Evolutionary conservation across 1,139 yeast species (phyloP).

Genomic region (Debaryomycetaceae sp.): DNA sequence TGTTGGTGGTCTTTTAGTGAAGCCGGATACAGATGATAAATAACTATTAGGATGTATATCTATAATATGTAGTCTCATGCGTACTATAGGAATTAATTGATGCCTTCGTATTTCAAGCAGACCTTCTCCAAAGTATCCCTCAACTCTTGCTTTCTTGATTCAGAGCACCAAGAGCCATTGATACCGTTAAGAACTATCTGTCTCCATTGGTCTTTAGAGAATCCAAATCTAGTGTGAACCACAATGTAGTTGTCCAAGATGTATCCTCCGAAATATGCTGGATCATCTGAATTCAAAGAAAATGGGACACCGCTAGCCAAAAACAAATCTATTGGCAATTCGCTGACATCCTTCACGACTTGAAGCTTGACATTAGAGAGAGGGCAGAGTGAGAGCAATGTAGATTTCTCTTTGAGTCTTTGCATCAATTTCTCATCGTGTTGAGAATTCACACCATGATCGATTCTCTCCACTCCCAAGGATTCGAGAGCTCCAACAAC

Average conservation of each 20-base stretch:
- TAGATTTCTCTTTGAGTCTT: slow-evolving; percentile 50
- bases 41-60: too few species aligned
- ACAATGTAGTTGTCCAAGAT: slow-evolving; percentile 68
- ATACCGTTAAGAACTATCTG: slow-evolving; percentile 56
- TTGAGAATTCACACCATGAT: slow-evolving; percentile 70
- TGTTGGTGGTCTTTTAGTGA: too few species aligned
- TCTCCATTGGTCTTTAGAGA: slow-evolving; percentile 56
- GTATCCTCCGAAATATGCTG: slow-evolving; percentile 84
- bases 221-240: slow-evolving; percentile 63
- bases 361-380: slow-evolving; percentile 69
- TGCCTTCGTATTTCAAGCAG: slow-evolving; percentile 35
- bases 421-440: slow-evolving; percentile 51
- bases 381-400: slow-evolving; percentile 70
- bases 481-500: slow-evolving; percentile 55
- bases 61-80: not conserved
- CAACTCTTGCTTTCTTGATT: slow-evolving; percentile 48
- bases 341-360: slow-evolving; percentile 63
- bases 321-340: slow-evolving; percentile 60
- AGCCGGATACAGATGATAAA: too few species aligned
- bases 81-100: slow-evolving; percentile 2
- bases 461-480: slow-evolving; percentile 64
- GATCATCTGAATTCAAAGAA: slow-evolving; percentile 79
- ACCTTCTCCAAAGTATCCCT: slow-evolving; percentile 43
- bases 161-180: slow-evolving; percentile 66
- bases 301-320: slow-evolving; percentile 65